Evolutionary conservation across 257 asterid genomes (phyloP).

Genomic region (Jacaranda copaia): DNA sequence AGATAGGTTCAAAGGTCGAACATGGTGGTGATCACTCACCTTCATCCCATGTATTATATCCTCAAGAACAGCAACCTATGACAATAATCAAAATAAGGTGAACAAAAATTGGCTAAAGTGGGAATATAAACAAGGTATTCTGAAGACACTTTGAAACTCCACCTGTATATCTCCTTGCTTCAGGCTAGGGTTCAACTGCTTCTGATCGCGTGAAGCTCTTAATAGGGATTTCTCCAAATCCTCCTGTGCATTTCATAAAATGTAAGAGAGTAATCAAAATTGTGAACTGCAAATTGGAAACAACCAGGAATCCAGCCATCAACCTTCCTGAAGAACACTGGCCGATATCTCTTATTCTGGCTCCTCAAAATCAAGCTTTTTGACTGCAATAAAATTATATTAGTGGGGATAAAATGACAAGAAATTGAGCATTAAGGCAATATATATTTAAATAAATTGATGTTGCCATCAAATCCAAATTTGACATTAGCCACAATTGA

Average conservation of each 20-base stretch:
- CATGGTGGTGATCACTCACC: slow-evolving; percentile 49
- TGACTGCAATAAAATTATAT: slow-evolving; percentile 56
- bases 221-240: slow-evolving; percentile 76
- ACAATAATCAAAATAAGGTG: slow-evolving; percentile 24
- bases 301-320: neutral
- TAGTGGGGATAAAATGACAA: slow-evolving; percentile 27
- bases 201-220: slow-evolving; percentile 77
- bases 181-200: slow-evolving; percentile 65
- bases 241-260: slow-evolving; percentile 59
- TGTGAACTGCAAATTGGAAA: neutral
- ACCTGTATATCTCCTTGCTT: slow-evolving; percentile 83
- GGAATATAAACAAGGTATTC: neutral
- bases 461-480: neutral
- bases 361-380: slow-evolving; percentile 81
- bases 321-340: slow-evolving; percentile 91
- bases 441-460: neutral
- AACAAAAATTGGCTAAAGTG: neutral
- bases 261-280: neutral
- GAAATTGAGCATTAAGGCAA: neutral
- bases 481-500: slow-evolving; percentile 16
- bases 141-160: slow-evolving; percentile 8
- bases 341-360: slow-evolving; percentile 82
- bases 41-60: slow-evolving; percentile 88
- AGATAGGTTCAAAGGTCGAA: neutral
- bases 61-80: slow-evolving; percentile 86